Conservation (phyloP, 805 yeast species). For the Yamadazyma olivae region DNA sequence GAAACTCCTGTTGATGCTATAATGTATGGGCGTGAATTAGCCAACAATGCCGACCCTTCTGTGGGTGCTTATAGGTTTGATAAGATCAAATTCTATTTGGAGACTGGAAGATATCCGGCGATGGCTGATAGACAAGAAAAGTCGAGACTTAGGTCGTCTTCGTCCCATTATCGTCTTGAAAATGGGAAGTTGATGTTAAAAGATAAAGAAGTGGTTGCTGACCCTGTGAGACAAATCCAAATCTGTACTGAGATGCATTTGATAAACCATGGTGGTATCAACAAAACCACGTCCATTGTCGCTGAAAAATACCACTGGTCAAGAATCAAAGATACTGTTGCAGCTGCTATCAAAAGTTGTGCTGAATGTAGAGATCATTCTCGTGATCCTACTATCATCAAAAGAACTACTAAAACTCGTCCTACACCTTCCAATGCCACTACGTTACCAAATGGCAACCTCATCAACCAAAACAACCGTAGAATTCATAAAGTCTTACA, state of each 20-base stretch:
- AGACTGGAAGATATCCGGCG: conserved; percentile 84
- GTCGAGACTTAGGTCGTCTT: conserved; percentile 76
- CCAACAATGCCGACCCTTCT: conserved; percentile 49
- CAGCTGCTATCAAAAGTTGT: conserved; percentile 74
- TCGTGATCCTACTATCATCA: conserved; percentile 15
- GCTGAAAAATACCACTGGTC: conserved; percentile 89
- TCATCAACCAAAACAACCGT: conserved; percentile 6
- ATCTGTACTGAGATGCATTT: conserved; percentile 71
- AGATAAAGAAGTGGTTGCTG: conserved; percentile 81
- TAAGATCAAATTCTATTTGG: conserved; percentile 70
- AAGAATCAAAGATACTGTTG: conserved; percentile 83
- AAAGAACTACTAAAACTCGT: conserved; percentile 8
- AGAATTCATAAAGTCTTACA: conserved; percentile 15
- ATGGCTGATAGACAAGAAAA: conserved; percentile 80
- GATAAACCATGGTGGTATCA: conserved; percentile 79
- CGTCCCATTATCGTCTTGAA: conserved; percentile 70
- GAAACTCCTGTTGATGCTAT: conserved; percentile 84
- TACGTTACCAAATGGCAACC: conserved; percentile 4
- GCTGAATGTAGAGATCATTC: conserved; percentile 60
- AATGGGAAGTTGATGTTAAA: conserved; percentile 74
- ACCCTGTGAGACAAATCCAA: conserved; percentile 68
- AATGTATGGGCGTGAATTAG: conserved; percentile 78
- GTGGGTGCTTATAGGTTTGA: conserved; percentile 64
- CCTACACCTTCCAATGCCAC: conserved; percentile 13
- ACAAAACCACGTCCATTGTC: conserved; percentile 75